Percentiles rank a stretch among this genome's conserved stretches.
Conservation (phyloP, 140 eudicot genomes). For the Ambrosia hybrid region DNA sequence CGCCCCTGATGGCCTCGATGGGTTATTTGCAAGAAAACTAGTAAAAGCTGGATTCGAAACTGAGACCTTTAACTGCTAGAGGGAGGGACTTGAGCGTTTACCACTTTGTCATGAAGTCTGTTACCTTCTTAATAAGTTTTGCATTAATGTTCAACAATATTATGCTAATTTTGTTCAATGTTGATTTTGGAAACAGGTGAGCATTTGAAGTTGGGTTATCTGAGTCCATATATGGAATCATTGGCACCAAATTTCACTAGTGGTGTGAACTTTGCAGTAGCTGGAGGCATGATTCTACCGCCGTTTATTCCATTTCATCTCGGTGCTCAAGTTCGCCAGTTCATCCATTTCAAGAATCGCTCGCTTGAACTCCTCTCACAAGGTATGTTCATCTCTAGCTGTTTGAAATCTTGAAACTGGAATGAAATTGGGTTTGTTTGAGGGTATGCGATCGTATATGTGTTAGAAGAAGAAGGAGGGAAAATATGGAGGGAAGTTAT, state of each 20-base stretch:
- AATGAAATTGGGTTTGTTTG: too few relatives aligned
- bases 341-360: conserved; percentile 44
- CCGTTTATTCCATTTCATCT: conserved; percentile 42
- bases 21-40: too few relatives aligned
- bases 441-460: too few relatives aligned
- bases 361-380: conserved; percentile 37
- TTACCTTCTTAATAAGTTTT: not conserved
- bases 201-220: conserved; percentile 35
- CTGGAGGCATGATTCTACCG: conserved; percentile 48
- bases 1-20: too few relatives aligned
- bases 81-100: too few relatives aligned
- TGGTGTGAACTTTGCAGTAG: conserved; percentile 61
- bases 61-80: too few relatives aligned
- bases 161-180: not conserved
- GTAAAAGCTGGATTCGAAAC: not conserved
- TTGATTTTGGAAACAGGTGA: conserved; percentile 37
- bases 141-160: not conserved
- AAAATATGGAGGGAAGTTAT: too few relatives aligned
- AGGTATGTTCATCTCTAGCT: conserved; percentile 20
- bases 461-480: too few relatives aligned
- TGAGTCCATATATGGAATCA: conserved; percentile 56
- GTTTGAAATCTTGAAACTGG: too few relatives aligned
- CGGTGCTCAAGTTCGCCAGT: conserved; percentile 47
- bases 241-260: conserved; percentile 45
- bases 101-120: not conserved